Evolutionary conservation across 768 basidiomycete species (phyloP).

Genomic region (Boletus reticuloceps): DNA sequence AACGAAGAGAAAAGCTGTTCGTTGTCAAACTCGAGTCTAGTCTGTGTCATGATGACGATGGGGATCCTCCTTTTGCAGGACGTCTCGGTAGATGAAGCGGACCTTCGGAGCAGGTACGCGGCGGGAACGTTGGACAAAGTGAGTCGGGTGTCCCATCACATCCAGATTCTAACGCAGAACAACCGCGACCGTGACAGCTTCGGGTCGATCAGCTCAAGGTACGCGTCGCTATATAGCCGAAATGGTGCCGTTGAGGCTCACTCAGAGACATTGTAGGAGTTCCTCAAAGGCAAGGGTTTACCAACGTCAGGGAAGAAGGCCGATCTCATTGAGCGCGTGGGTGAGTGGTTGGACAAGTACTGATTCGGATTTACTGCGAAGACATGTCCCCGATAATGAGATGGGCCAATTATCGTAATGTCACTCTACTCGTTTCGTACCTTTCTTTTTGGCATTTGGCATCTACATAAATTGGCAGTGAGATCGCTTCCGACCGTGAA

Average conservation of each 20-base stretch:
- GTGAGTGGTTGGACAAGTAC: slow-evolving; percentile 54
- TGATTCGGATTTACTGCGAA: slow-evolving; percentile 5
- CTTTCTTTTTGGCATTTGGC: too few relatives aligned
- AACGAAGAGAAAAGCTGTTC: slow-evolving; percentile 71
- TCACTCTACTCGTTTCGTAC: too few relatives aligned
- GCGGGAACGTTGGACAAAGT: slow-evolving; percentile 66
- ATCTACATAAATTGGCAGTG: too few relatives aligned
- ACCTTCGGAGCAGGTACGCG: slow-evolving; percentile 67
- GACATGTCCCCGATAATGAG: not conserved
- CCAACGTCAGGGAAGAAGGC: slow-evolving; percentile 67
- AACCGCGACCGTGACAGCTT: slow-evolving; percentile 44
- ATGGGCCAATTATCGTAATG: not conserved
- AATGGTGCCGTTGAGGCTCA: not conserved
- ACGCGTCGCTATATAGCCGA: slow-evolving; percentile 9
- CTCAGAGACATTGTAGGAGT: slow-evolving; percentile 47
- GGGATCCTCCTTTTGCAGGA: slow-evolving; percentile 40
- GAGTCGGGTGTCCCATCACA: slow-evolving; percentile 13
- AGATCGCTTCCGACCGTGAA: too few relatives aligned
- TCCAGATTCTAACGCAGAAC: slow-evolving; percentile 3
- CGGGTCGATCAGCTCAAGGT: slow-evolving; percentile 81
- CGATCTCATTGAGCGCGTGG: slow-evolving; percentile 65
- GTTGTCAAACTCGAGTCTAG: slow-evolving; percentile 21
- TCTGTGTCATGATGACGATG: not conserved
- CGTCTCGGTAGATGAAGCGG: slow-evolving; percentile 62
- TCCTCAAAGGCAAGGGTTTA: slow-evolving; percentile 64